These are phyloP conservation scores for Caloboletus inedulis DNA, from an alignment of 1,284 basidiomycete genomes.

Conservation along the genomic window DNA sequence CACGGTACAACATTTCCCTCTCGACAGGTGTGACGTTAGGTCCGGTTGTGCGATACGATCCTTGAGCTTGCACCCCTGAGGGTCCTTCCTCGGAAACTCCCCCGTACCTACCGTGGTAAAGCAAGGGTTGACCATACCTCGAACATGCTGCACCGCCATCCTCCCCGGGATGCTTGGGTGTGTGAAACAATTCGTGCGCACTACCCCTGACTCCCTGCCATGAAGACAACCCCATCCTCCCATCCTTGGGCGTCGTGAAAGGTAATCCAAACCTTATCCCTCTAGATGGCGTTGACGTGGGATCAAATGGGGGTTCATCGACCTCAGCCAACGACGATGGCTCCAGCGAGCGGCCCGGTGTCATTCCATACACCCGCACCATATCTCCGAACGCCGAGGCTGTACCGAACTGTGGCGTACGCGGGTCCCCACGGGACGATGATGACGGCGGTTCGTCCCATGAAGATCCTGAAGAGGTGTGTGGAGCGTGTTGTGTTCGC, in stretches of 20 bases:
- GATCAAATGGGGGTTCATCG: conserved; percentile 63
- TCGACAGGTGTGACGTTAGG: conserved; percentile 30
- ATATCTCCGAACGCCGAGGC: conserved; percentile 33
- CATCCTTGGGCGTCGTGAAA: conserved; percentile 59
- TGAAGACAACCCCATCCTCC: conserved; percentile 36
- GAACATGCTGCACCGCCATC: conserved; percentile 10
- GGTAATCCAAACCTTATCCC: conserved; percentile 56
- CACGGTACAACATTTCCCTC: conserved; percentile 9
- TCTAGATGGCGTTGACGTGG: conserved; percentile 69
- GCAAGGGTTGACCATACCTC: conserved; percentile 8
- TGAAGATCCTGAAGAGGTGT: conserved; percentile 44
- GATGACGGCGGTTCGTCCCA: conserved; percentile 41
- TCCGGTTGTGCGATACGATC: conserved; percentile 10
- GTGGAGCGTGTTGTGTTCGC: conserved; percentile 29
- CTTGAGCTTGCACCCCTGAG: conserved; percentile 13
- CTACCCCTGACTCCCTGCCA: conserved; percentile 30
- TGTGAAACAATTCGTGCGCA: conserved; percentile 44
- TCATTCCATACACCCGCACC: conserved; percentile 44
- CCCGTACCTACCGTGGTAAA: conserved; percentile 17
- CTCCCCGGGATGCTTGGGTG: conserved; percentile 39
- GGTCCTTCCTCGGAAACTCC: conserved; percentile 19
- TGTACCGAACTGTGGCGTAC: conserved; percentile 46
- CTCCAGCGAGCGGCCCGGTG: conserved; percentile 41
- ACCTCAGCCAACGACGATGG: conserved; percentile 23
- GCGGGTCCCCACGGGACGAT: conserved; percentile 40